Conservation (phyloP, 108 stramenopile species). For the Cyclotella atomus region DNA sequence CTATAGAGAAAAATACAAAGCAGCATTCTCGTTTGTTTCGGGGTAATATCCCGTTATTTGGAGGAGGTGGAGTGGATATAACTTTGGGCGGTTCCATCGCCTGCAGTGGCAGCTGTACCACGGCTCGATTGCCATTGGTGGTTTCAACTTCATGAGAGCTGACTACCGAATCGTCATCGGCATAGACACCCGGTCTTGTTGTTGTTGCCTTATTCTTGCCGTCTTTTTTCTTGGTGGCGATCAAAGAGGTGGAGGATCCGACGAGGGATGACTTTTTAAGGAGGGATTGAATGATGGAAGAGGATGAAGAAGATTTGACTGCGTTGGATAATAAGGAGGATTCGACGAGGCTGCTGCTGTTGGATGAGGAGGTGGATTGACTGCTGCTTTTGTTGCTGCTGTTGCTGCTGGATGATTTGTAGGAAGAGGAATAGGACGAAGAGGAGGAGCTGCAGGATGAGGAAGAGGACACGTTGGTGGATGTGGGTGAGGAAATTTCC, state of each 20-base stretch:
- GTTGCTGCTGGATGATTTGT: background rate
- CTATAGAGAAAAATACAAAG: conserved; percentile 22
- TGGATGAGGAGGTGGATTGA: background rate
- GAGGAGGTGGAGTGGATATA: background rate
- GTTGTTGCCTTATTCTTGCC: background rate
- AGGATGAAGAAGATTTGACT: background rate
- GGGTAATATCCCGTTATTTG: conserved; percentile 19
- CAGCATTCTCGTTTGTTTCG: conserved; percentile 40
- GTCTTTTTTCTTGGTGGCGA: background rate
- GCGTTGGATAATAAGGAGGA: background rate
- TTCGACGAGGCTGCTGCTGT: background rate
- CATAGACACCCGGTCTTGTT: conserved; percentile 13
- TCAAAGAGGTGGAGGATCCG: background rate
- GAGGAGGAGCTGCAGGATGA: background rate
- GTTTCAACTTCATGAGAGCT: conserved; percentile 21
- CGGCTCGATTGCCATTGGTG: background rate
- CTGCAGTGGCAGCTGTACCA: background rate
- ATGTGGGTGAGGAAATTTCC: background rate
- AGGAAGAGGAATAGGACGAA: conserved; percentile 6
- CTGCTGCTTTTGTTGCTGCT: background rate
- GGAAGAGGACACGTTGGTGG: background rate
- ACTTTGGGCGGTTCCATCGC: background rate
- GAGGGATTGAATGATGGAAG: too few relatives aligned
- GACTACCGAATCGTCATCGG: conserved; percentile 46
- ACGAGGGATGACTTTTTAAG: too few relatives aligned